A percentile compares a stretch with the other conserved stretches of the same genome.
These are phyloP conservation scores for Aureobasidium vineae DNA, from an alignment of 2,329 filamentous ascomycete species.

Conservation along the genomic window DNA sequence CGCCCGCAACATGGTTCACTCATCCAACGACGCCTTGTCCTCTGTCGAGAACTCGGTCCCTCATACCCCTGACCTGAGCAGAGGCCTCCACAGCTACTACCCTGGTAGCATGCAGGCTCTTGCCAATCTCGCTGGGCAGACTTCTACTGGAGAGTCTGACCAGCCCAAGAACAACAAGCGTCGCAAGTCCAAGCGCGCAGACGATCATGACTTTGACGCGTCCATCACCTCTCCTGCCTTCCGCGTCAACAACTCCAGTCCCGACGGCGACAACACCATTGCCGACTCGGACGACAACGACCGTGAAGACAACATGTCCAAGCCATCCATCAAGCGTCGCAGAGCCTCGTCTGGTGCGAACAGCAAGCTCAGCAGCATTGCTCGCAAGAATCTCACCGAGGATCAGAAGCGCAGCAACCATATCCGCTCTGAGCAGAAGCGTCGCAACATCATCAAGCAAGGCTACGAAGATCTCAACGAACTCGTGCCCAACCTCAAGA, in stretches of 20 bases:
- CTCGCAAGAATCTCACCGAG: constrained; percentile 62
- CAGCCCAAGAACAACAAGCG: constrained; percentile 14
- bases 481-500: constrained; percentile 71
- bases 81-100: constrained; percentile 8
- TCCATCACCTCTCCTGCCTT: constrained; percentile 11
- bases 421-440: constrained; percentile 83
- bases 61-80: constrained; percentile 16
- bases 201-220: neutral
- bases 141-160: constrained; percentile 1
- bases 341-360: constrained; percentile 13
- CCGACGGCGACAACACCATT: constrained; percentile 13
- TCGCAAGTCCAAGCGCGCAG: constrained; percentile 16
- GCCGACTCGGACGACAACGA: constrained; percentile 14
- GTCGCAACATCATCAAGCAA: constrained; percentile 75
- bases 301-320: neutral
- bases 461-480: constrained; percentile 78
- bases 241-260: constrained; percentile 17
- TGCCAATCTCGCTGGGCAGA: neutral
- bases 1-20: constrained; percentile 12
- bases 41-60: constrained; percentile 20
- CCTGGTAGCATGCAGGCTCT: constrained; percentile 11
- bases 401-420: constrained; percentile 83
- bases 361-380: constrained; percentile 11
- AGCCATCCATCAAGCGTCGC: constrained; percentile 15
- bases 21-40: constrained; percentile 1